These are phyloP conservation scores for Sclerotinia minor DNA, from an alignment of 2,329 filamentous ascomycete genomes.

Conservation along the genomic window DNA sequence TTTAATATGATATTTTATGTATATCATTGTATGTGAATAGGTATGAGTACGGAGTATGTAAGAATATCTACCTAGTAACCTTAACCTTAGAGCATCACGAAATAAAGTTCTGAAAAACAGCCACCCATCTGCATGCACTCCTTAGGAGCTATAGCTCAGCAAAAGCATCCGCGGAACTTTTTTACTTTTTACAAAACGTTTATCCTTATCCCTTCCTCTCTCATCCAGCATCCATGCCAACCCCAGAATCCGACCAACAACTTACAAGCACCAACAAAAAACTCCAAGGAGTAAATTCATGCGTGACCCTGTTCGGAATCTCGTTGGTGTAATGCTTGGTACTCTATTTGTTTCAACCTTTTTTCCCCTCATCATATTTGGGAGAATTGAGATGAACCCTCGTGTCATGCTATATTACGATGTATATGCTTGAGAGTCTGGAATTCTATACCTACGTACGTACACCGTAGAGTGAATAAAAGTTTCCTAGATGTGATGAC, in stretches of 20 bases:
- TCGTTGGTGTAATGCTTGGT: background rate
- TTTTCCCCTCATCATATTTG: background rate
- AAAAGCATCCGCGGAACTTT: no score
- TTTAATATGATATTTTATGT: background rate
- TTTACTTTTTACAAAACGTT: background rate
- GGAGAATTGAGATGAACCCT: constrained; percentile 13
- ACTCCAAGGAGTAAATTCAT: background rate
- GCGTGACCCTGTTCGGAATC: constrained; percentile 7
- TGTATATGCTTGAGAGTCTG: background rate
- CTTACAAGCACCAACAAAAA: background rate
- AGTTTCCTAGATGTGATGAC: background rate
- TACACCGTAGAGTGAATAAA: no score
- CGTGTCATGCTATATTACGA: background rate
- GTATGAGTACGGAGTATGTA: no score
- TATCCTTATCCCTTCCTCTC: background rate
- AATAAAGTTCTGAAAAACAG: no score
- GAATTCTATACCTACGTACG: no score
- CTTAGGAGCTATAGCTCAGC: no score
- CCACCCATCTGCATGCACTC: no score
- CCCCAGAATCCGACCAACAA: constrained; percentile 13
- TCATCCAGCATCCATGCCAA: background rate
- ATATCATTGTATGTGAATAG: no score
- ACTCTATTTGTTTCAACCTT: background rate
- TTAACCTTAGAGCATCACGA: no score
- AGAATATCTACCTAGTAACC: no score